These are phyloP conservation scores for Hordeum marinum DNA, from an alignment of 176 grass and related monocot species.

Conservation along the genomic window DNA sequence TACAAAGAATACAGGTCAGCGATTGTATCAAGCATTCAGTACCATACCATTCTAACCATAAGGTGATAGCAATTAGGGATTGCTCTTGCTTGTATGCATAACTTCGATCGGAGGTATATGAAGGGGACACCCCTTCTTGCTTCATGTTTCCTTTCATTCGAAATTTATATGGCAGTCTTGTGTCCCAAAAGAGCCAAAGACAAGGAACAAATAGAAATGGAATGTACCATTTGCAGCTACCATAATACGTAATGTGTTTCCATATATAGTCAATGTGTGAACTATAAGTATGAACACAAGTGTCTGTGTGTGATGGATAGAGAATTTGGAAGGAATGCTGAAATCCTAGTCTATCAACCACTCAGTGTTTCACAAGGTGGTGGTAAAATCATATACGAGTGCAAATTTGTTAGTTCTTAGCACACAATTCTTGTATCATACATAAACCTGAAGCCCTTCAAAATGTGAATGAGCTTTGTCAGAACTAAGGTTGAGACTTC, in stretches of 20 bases:
- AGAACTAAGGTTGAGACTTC: not conserved
- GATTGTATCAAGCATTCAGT: conserved; percentile 4
- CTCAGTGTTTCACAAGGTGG: not conserved
- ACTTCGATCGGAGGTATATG: not conserved
- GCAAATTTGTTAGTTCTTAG: conserved; percentile 1
- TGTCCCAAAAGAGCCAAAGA: not conserved
- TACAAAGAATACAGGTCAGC: conserved; percentile 13
- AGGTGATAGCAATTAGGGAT: not conserved
- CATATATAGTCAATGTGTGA: not conserved
- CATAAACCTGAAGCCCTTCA: not conserved
- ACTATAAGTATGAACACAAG: conserved; percentile 6
- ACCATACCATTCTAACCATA: conserved; percentile 22
- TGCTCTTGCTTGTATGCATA: not conserved
- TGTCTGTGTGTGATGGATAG: not conserved
- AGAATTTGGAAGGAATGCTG: not conserved
- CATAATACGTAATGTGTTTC: not conserved
- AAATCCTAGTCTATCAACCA: not conserved
- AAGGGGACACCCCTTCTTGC: not conserved
- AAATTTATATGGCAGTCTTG: conserved; percentile 9
- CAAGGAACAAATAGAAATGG: not conserved
- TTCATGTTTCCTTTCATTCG: not conserved
- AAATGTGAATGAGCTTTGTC: not conserved
- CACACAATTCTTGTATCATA: not conserved
- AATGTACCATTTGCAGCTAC: not conserved
- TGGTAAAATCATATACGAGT: not conserved